Percentiles rank a stretch among this genome's conserved stretches.
Evolutionary conservation across 805 yeast species (phyloP).

Genomic region (Clavispora vitiphila): DNA sequence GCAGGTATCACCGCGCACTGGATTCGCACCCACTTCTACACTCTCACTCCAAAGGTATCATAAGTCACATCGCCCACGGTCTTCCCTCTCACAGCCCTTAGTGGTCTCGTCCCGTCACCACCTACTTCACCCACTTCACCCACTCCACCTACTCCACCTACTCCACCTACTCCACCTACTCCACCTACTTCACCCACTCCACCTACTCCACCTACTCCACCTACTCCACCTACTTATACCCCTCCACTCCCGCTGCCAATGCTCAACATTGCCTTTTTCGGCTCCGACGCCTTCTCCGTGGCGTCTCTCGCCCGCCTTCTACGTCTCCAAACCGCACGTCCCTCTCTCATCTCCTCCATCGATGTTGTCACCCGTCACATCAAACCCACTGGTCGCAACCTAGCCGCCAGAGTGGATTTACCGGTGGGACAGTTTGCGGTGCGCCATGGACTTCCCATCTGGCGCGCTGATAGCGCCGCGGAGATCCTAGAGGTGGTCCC

Average conservation of each 20-base stretch:
- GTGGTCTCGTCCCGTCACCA: too few relatives aligned
- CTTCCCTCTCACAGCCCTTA: too few relatives aligned
- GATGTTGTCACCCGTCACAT: slow-evolving; percentile 63
- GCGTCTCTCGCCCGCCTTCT: slow-evolving; percentile 41
- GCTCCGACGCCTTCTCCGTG: slow-evolving; percentile 70
- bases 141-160: too few relatives aligned
- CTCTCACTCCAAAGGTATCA: too few relatives aligned
- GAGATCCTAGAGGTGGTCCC: slow-evolving; percentile 31
- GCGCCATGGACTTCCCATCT: slow-evolving; percentile 27
- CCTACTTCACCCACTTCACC: too few relatives aligned
- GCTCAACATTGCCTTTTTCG: slow-evolving; percentile 59
- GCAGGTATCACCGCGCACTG: too few relatives aligned
- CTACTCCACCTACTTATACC: background rate
- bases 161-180: too few relatives aligned
- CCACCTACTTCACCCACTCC: background rate
- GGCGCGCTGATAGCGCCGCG: slow-evolving; percentile 46
- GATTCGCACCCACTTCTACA: too few relatives aligned
- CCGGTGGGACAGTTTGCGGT: slow-evolving; percentile 47
- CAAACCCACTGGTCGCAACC: slow-evolving; percentile 59
- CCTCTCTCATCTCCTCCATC: slow-evolving; percentile 28
- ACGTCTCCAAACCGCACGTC: slow-evolving; percentile 14
- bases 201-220: background rate
- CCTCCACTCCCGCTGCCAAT: background rate
- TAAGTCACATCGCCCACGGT: too few relatives aligned
- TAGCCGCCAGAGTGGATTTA: slow-evolving; percentile 42